Evolutionary conservation across 2,329 filamentous ascomycete species (phyloP), one percentile per base, ranked within the genome.

Genomic region (Neoscytalidium dimidiatum): DNA sequence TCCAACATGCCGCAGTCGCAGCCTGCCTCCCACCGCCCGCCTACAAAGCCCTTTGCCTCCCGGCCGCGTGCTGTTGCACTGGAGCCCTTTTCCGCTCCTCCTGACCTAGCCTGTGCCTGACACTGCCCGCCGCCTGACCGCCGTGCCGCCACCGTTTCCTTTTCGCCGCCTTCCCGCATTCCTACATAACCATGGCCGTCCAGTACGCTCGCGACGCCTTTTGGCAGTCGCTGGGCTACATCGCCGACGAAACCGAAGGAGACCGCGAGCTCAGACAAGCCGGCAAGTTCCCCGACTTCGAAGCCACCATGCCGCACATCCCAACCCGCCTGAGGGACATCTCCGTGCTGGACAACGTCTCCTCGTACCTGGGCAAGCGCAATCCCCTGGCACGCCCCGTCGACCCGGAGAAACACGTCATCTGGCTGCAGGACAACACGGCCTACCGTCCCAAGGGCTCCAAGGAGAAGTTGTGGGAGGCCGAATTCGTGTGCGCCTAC

Each of bases 381-480:
- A 79, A 79, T 61, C 77, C 77, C 0, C 77, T 78, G 68, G 73
- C 68, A 62, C 65, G 69, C 8, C 57, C 68, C 35, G 85, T 92
- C 52, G 84, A 87, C 63, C 81, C 83, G 17, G 79, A 86, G n/a
- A 77, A 82, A 57, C 90, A 97, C 75, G 87, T 86, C 14, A 88
- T 97, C 44, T 97, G 94, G 94, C 81, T 97, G 7, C 82, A 97
- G 53, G 93, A 98, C 80, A 97, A 95, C 72, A 94, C 91, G 2
- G 94, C 93, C 4, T 94, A 90, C 75, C 86, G 87, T 66, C 71
- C 75, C 26, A 58, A 73, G 62, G 52, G 43, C 14, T 14, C 29
- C 31, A 73, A 74, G 67, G 66, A 68, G 49, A 79, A 66, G 70
- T 71, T 19, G 71, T 97, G 93, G 92, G 84, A 91, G 72, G 90